A percentile compares a stretch with the other conserved stretches of the same genome.
These are phyloP conservation scores for Lactarius vividus DNA, from an alignment of 768 basidiomycete genomes.

Conservation along the genomic window DNA sequence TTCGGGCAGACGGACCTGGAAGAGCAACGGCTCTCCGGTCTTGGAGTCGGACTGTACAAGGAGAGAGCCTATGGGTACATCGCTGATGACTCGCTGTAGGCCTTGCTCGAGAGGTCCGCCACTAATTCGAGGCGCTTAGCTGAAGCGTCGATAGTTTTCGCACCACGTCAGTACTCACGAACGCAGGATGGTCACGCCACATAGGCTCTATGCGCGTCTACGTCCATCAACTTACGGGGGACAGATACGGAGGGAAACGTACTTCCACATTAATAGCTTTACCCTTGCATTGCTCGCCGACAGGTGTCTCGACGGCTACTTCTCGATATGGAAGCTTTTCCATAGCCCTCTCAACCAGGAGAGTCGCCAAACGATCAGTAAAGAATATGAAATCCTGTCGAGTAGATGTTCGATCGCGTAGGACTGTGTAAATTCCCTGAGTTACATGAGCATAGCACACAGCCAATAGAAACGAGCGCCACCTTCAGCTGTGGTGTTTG, in stretches of 20 bases:
- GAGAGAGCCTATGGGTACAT: constrained; percentile 84
- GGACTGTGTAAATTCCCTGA: constrained; percentile 86
- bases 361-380: constrained; percentile 78
- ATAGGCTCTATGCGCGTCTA: constrained; percentile 52
- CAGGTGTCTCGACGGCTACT: constrained; percentile 66
- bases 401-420: constrained; percentile 68
- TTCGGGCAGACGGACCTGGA: constrained; percentile 77
- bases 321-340: constrained; percentile 72
- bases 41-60: constrained; percentile 84
- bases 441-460: neutral
- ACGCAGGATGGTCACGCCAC: constrained; percentile 86
- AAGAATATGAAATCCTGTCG: constrained; percentile 93
- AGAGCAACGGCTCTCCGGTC: constrained; percentile 84
- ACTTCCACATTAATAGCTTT: constrained; percentile 62
- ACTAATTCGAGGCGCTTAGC: constrained; percentile 37
- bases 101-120: constrained; percentile 91
- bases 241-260: constrained; percentile 19
- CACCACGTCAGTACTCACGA: constrained; percentile 52
- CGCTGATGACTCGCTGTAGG: constrained; percentile 81
- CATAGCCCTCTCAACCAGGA: constrained; percentile 82
- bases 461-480: constrained; percentile 18
- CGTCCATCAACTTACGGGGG: neutral
- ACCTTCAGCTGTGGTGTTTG: constrained; percentile 83
- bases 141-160: neutral
- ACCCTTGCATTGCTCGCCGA: constrained; percentile 54